Percentiles rank a stretch among this genome's conserved stretches.
These are phyloP conservation scores for Primulina huaijiensis DNA, from an alignment of 257 asterid genomes.

Conservation along the genomic window DNA sequence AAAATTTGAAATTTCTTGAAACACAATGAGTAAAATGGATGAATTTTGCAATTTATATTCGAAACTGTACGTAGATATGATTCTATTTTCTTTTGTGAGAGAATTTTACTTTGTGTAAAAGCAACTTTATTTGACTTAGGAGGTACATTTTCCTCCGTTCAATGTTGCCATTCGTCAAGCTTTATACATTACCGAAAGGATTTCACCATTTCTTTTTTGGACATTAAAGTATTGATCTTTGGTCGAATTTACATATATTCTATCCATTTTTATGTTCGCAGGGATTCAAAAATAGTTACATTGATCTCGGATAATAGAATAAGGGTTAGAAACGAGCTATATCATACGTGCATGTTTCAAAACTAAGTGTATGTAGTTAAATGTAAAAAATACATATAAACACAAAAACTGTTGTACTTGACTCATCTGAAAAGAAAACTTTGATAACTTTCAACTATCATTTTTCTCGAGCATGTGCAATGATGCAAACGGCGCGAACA, in stretches of 20 bases:
- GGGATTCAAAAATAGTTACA: background rate
- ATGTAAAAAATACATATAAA: no score
- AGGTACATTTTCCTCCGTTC: constrained; percentile 31
- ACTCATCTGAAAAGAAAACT: no score
- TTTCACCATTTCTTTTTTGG: no score
- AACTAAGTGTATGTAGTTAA: no score
- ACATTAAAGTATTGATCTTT: no score
- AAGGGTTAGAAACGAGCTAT: background rate
- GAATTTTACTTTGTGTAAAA: constrained; percentile 48
- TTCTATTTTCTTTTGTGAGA: constrained; percentile 36
- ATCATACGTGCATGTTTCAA: background rate
- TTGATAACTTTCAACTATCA: background rate
- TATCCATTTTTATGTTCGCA: background rate
- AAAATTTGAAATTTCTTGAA: background rate
- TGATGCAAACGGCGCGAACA: no score
- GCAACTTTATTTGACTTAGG: constrained; percentile 40
- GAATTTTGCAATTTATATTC: constrained; percentile 26
- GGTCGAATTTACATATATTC: background rate
- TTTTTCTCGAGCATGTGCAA: no score
- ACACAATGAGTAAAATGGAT: constrained; percentile 6
- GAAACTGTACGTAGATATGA: constrained; percentile 36
- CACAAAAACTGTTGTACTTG: background rate
- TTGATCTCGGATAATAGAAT: background rate
- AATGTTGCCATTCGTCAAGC: constrained; percentile 3
- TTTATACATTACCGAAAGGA: background rate